Evolutionary conservation across 2,329 filamentous ascomycete species (phyloP).

Genomic region (Xylariaceae sp.): DNA sequence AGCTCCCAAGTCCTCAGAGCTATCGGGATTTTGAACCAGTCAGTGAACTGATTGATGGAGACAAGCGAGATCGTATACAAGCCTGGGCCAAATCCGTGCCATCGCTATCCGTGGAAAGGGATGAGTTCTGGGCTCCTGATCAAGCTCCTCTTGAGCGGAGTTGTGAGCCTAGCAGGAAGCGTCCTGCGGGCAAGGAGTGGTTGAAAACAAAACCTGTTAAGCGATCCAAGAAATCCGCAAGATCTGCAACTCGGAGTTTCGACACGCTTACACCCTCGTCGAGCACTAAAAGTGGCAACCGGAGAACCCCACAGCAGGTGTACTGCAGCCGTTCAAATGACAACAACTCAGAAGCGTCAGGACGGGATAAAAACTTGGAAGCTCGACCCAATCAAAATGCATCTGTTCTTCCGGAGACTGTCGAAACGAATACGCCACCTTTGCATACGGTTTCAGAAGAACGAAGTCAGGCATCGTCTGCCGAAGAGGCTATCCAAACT

Average conservation of each 20-base stretch:
- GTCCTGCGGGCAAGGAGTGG: constrained; percentile 21
- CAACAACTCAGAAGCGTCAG: too few species aligned
- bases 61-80: constrained; percentile 19
- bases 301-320: too few species aligned
- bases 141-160: constrained; percentile 1
- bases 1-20: constrained; percentile 35
- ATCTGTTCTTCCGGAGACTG: background rate
- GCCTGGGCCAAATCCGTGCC: constrained; percentile 22
- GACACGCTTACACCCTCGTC: constrained; percentile 24
- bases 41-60: constrained; percentile 8
- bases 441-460: background rate
- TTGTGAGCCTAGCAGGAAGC: constrained; percentile 14
- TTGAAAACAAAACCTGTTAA: constrained; percentile 24
- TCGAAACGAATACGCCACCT: background rate
- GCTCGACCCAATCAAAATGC: too few species aligned
- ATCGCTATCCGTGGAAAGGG: constrained; percentile 14
- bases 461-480: background rate
- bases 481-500: background rate
- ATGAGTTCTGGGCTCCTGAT: constrained; percentile 26
- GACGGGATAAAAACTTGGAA: too few species aligned
- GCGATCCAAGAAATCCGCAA: constrained; percentile 5
- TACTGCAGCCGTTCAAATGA: too few species aligned
- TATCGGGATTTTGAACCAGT: constrained; percentile 18
- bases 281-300: constrained; percentile 9
- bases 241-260: constrained; percentile 17